These are phyloP conservation scores for Leishmania braziliensis DNA, from an alignment of 208 protist species.

Conservation along the genomic window DNA sequence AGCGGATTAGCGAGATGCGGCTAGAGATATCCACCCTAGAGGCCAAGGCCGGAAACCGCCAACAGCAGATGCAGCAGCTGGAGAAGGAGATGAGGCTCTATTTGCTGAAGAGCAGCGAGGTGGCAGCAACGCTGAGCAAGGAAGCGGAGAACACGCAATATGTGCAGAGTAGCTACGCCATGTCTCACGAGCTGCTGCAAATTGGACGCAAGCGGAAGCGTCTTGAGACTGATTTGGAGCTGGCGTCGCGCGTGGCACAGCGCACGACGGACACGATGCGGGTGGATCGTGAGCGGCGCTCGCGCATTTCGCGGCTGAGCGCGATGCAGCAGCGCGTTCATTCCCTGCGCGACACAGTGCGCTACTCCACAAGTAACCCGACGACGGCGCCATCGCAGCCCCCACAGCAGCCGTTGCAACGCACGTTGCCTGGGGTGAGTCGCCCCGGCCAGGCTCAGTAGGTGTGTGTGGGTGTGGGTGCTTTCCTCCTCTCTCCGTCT, in stretches of 20 bases:
- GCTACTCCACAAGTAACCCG: background rate
- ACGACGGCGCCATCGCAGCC: conserved; percentile 6
- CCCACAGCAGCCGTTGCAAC: conserved; percentile 8
- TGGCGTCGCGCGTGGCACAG: conserved; percentile 69
- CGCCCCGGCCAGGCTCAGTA: conserved; percentile 21
- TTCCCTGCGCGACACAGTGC: conserved; percentile 52
- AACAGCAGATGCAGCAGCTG: conserved; percentile 57
- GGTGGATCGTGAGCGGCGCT: conserved; percentile 63
- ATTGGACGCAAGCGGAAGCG: conserved; percentile 55
- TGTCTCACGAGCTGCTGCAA: conserved; percentile 39
- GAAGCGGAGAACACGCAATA: conserved; percentile 60
- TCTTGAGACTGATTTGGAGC: conserved; percentile 65
- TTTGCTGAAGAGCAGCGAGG: conserved; percentile 47
- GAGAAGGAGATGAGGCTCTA: conserved; percentile 68
- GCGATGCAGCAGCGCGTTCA: conserved; percentile 72
- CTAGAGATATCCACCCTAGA: conserved; percentile 73
- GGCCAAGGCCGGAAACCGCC: conserved; percentile 48
- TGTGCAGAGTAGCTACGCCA: conserved; percentile 40
- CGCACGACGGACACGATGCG: conserved; percentile 54
- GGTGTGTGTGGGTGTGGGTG: background rate
- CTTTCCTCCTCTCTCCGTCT: background rate
- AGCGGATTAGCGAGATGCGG: conserved; percentile 72
- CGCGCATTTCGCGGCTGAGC: conserved; percentile 60
- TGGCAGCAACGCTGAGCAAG: conserved; percentile 48
- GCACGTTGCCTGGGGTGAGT: conserved; percentile 15